Evolutionary conservation across 768 basidiomycete genomes (phyloP).

Genomic region (Psilocybe cubensis): DNA sequence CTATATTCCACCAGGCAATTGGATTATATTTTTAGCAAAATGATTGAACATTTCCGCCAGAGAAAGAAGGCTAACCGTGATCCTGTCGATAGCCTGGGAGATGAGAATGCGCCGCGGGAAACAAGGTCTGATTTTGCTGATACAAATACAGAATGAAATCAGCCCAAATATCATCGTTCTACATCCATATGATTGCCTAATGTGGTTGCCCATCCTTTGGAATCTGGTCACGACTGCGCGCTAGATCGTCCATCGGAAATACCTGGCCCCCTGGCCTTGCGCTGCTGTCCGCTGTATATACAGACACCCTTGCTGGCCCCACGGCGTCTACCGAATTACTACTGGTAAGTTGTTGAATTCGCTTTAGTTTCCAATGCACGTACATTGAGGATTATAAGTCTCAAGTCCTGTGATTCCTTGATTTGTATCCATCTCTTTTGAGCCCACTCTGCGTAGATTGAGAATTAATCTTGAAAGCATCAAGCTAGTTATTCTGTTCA

Average conservation of each 20-base stretch:
- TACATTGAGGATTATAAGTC: neutral
- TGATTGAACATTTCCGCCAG: neutral
- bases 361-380: neutral
- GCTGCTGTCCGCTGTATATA: neutral
- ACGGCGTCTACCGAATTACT: neutral
- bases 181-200: too few species aligned
- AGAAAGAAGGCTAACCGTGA: too few species aligned
- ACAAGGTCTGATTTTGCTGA: too few species aligned
- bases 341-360: neutral
- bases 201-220: too few species aligned
- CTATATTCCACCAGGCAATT: neutral
- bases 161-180: too few species aligned
- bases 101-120: too few species aligned
- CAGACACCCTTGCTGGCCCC: neutral
- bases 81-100: too few species aligned
- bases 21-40: neutral
- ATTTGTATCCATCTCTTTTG: neutral
- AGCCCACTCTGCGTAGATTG: neutral
- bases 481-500: neutral
- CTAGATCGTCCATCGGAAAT: neutral
- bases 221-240: too few species aligned
- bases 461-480: constrained; percentile 4
- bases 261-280: neutral
- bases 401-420: neutral
- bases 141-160: too few species aligned